Base-by-base conservation (phyloP, 345 rosid species). In the Syzygium oleosum region DNA sequence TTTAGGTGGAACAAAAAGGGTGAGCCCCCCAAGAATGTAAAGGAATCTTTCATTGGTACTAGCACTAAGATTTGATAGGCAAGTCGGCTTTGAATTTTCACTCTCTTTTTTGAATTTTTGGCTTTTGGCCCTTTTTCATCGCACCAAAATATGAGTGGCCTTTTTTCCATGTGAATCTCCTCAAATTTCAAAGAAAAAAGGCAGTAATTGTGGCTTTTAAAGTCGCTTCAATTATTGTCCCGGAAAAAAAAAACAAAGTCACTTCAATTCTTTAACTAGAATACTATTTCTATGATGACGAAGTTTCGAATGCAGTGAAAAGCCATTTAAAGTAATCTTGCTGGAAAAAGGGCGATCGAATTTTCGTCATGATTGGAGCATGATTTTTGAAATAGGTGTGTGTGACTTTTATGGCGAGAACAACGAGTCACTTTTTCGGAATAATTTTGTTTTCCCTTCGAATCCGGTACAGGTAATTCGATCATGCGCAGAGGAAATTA, bases 401-500 rank as follows among this genome's bases (percentile, higher is more conserved):
- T 55, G 52, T 6, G 46, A 43, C 46, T 1, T 43, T 43, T 43
- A 6, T 1, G 46, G 46, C 46, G 7, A 43, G 46, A 6, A 7
- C 5, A 43, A 43, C 7, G 46, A 43, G 46, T 6, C 46, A 3
- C 13, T 11, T 51, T 52, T 15, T 2, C 7, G 5, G 2, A 17
- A 52, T 15, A 52, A 52, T 17, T 52, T 52, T 52, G 6, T 52
- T 0, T 15, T 52, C 2, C 54, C 54, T 52, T 15, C 17, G 5
- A 14, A 52, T 52, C 6, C 5, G 5, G 6, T 5, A 52, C 7
- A 15, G 5, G 54, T 15, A 52, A 52, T 15, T 52, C 2, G 7
- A 52, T 52, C 54, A 15, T 15, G 5, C 19, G 1, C 19, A 15
- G 1, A 52, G 0, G 19, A 52, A 52, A 52, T 52, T 1, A 0